These are phyloP conservation scores for Schoenoplectus tabernaemontani DNA, from an alignment of 202 grass and related monocot genomes.

Conservation along the genomic window DNA sequence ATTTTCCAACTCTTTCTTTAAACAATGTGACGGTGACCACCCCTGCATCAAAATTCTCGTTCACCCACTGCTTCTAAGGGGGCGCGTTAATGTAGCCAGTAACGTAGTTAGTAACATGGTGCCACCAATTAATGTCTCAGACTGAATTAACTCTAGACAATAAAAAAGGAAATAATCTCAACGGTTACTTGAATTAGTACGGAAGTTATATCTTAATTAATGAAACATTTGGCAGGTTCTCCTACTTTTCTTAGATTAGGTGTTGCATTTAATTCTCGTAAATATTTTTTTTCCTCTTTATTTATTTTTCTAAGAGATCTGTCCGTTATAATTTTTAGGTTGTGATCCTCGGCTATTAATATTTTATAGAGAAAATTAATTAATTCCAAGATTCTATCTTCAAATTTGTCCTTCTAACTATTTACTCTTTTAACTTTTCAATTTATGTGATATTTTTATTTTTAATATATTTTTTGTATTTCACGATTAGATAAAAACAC, in stretches of 20 bases:
- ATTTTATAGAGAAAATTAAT: no score
- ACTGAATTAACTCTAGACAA: not conserved
- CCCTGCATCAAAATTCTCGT: not conserved
- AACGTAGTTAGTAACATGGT: not conserved
- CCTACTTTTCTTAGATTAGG: not conserved
- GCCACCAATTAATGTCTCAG: not conserved
- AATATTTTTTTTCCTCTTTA: not conserved
- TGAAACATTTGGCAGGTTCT: not conserved
- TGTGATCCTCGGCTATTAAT: not conserved
- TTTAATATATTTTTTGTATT: no score
- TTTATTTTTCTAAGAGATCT: not conserved
- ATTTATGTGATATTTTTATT: no score
- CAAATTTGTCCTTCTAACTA: no score
- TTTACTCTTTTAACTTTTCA: no score
- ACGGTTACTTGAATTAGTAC: constrained; percentile 1
- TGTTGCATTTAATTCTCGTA: not conserved
- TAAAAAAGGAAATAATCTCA: not conserved
- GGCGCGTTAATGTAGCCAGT: not conserved
- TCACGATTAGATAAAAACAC: no score
- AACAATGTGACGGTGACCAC: not conserved
- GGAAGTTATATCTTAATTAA: not conserved
- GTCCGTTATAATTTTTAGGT: not conserved
- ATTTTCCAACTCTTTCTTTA: not conserved
- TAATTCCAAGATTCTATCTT: no score
- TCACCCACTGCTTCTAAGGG: not conserved